Evolutionary conservation across 495 filamentous ascomycete species (phyloP).

Genomic region (Barbatosphaeria neglecta): DNA sequence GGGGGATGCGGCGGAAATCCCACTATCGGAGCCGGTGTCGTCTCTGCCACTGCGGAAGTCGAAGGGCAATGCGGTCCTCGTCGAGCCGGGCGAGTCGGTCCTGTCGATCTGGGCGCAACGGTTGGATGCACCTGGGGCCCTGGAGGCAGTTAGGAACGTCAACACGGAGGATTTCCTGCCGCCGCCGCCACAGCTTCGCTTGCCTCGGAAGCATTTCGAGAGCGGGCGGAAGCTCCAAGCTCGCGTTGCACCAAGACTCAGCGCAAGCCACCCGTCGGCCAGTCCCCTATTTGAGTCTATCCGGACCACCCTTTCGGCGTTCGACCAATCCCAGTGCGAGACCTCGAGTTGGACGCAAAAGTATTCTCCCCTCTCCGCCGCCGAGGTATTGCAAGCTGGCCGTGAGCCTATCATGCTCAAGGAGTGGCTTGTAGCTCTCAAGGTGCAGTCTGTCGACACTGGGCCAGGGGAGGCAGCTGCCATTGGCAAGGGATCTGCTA

Average conservation of each 20-base stretch:
- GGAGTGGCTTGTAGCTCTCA: conserved; percentile 74
- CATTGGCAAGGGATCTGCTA: conserved; percentile 22
- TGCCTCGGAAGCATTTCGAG: conserved; percentile 37
- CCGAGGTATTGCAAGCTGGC: conserved; percentile 66
- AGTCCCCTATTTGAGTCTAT: conserved; percentile 47
- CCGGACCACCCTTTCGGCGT: conserved; percentile 53
- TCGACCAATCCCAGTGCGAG: conserved; percentile 71
- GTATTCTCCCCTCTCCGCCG: conserved; percentile 61
- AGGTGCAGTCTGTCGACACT: conserved; percentile 60
- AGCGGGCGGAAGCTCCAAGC: conserved; percentile 35
- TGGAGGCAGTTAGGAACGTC: conserved; percentile 13
- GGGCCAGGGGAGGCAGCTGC: conserved; percentile 36
- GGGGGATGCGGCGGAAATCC: not conserved
- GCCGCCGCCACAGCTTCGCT: conserved; percentile 26
- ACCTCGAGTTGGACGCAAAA: conserved; percentile 68
- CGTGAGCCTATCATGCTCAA: conserved; percentile 58
- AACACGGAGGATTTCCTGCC: conserved; percentile 27
- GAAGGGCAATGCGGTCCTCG: conserved; percentile 33
- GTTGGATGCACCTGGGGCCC: conserved; percentile 17
- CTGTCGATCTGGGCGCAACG: conserved; percentile 17
- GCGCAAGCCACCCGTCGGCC: not conserved
- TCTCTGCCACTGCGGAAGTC: conserved; percentile 27
- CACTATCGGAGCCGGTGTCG: not conserved
- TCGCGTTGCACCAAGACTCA: conserved; percentile 24
- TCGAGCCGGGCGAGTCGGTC: conserved; percentile 33